phyloP scores from a whole-genome alignment of 2,329 filamentous ascomycete genomes.

The Alternaria arbusti region DNA sequence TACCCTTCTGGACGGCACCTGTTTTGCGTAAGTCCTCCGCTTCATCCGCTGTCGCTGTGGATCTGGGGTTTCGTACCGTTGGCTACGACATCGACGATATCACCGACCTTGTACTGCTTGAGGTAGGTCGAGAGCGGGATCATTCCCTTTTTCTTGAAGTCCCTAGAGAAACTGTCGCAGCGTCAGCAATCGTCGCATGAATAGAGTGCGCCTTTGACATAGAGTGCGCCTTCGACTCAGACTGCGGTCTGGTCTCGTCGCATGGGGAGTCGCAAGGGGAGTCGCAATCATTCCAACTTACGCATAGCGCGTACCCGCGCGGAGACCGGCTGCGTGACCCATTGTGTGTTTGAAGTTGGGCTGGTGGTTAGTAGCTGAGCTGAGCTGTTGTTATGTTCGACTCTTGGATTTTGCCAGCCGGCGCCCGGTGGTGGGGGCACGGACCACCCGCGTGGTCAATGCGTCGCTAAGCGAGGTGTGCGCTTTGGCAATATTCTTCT shows the following conservation, averaged over 20 bases:
- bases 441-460: no score
- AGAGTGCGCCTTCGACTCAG: neutral
- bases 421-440: no score
- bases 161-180: slow-evolving; percentile 72
- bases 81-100: slow-evolving; percentile 98
- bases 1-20: slow-evolving; percentile 61
- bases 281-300: slow-evolving; percentile 25
- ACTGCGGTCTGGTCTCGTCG: neutral
- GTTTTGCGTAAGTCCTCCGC: slow-evolving; percentile 28
- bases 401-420: no score
- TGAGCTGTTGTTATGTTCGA: no score
- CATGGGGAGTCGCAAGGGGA: slow-evolving; percentile 2
- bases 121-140: slow-evolving; percentile 95
- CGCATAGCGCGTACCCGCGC: slow-evolving; percentile 53
- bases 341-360: slow-evolving; percentile 50
- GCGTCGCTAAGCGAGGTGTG: no score
- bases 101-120: slow-evolving; percentile 93
- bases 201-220: neutral
- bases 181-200: slow-evolving; percentile 25
- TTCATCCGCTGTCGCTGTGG: slow-evolving; percentile 15
- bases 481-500: no score
- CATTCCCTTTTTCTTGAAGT: slow-evolving; percentile 94
- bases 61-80: slow-evolving; percentile 77
- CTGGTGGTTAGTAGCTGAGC: slow-evolving; percentile 24
- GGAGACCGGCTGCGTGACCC: slow-evolving; percentile 60